Evolutionary conservation across 2,329 filamentous ascomycete species (phyloP), one percentile per base, ranked within the genome.

Genomic region (Beauveria medogensis): DNA sequence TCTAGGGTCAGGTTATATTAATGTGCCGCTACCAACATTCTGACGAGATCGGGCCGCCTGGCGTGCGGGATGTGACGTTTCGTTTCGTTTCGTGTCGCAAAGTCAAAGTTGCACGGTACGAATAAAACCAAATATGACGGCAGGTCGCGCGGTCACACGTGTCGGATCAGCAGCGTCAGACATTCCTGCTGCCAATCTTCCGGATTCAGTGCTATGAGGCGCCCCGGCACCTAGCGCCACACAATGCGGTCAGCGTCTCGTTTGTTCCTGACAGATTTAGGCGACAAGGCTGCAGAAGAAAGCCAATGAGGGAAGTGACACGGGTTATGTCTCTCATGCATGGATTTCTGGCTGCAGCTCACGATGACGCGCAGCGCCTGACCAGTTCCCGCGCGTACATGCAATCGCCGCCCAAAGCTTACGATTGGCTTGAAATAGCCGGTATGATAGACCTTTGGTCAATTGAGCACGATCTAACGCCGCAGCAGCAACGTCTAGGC

Each of bases 171-270:
- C 40, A 34, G 10, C 37, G 41, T 20, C 22, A 16, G 5, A 47
- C 14, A 16, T 14, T 22, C 50, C 46, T 34, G 12, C 44, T 47
- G 16, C 20, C 47, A 40, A 44, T 24, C 46, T 41, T 47, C 14
- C 16, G 28, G 41, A 10, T 28, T 12, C 22, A 24, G 50, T 14
- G 28, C 56, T 22, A 62, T 62, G 53, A 62, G 58, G 43, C 62
- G 20, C 59, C 46, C 52, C 18, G 52, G 60, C 10, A 43, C 26
- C 26, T 44, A 55, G 44, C 63, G 30, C 51, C 41, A 43, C 55
- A 54, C 30, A 16, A 46, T 37, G 30, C 20, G 26, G 8, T 14
- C 28, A 20, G 43, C 14, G 12, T 43, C 26, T 26, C 9, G 14
- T 22, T n/a, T 41, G 9, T 37, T 20, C 6, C 20, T 54, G 12